Evolutionary conservation across 768 basidiomycete species (phyloP).

Genomic region (Boletus reticuloceps): DNA sequence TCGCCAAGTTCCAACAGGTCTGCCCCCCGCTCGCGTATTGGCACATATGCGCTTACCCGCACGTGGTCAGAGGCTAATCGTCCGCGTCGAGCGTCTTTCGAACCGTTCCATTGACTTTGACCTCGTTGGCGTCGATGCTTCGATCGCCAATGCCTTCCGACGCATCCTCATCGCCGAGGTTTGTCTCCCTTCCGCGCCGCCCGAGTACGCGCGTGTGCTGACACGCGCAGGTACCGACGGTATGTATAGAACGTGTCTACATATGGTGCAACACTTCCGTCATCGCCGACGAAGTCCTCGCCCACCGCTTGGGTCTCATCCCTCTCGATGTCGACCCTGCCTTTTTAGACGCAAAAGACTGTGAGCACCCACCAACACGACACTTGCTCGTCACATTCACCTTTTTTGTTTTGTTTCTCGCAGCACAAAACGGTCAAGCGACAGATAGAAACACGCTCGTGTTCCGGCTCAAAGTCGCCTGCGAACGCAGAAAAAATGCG

Average conservation of each 20-base stretch:
- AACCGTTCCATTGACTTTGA: conserved; percentile 90
- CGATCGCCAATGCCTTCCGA: conserved; percentile 92
- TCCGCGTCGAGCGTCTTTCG: conserved; percentile 77
- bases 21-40: conserved; percentile 20
- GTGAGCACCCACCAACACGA: conserved; percentile 27
- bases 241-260: conserved; percentile 89
- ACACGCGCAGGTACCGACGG: conserved; percentile 71
- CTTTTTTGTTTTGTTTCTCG: background rate
- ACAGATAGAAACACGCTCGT: conserved; percentile 92
- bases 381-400: background rate
- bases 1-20: conserved; percentile 74
- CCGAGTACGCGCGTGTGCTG: background rate
- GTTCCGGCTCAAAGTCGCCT: conserved; percentile 70
- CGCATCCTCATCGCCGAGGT: conserved; percentile 95
- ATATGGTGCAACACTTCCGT: conserved; percentile 94
- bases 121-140: conserved; percentile 91
- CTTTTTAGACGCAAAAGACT: conserved; percentile 54
- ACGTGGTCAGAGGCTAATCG: conserved; percentile 59
- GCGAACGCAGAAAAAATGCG: conserved; percentile 57
- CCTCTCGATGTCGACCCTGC: conserved; percentile 87
- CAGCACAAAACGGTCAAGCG: conserved; percentile 52
- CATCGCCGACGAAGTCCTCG: conserved; percentile 89
- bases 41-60: background rate
- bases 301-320: conserved; percentile 88
- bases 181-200: conserved; percentile 23